Evolutionary conservation across 495 filamentous ascomycete species (phyloP), one percentile per base, ranked within the genome.

Genomic region (Hyaloscypha hepaticicola): DNA sequence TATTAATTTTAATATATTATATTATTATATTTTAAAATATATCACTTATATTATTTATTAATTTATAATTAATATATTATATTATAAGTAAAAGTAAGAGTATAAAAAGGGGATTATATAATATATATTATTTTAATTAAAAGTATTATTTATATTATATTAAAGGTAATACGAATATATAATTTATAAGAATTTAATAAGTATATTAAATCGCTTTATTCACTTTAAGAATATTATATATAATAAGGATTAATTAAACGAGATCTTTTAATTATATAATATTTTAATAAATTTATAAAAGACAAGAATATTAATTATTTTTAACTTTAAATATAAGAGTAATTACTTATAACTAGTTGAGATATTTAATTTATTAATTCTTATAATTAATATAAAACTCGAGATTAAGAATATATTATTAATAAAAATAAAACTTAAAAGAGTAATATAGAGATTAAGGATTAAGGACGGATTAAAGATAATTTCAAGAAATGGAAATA

Each of bases 381-480:
- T 72, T 68, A 51, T 59, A 66, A 16, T 51, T 31, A 29, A 71
- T 34, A 27, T 74, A 49, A 41, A 63, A 68, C 25, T 78, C 60
- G 68, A 77, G 73, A 25, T 66, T 74, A 72, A 25, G 56, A 69
- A 62, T 31, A 41, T 72, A 5, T 64, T 51, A 57, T 73, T 63
- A 21, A 38, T 53, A 72, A 77, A 78, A 38, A 79, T 69, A 5
- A 79, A 49, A 26, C 76, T 70, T 61, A 78, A 65, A 25, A 77
- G 63, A 59, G 72, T 12, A 60, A 62, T 24, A 27, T 70, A 55
- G 9, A 45, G 67, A 41, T 55, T 70, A 24, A 76, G 73, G 27
- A 71, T 63, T 25, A 75, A 67, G 7, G 63, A 69, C 12, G 64
- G 72, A 41, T 77, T 64, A 64, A 70, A 77, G 55, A 77, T 73